These are phyloP conservation scores for Nitzschia putrida DNA, from an alignment of 108 stramenopile genomes.

Conservation along the genomic window DNA sequence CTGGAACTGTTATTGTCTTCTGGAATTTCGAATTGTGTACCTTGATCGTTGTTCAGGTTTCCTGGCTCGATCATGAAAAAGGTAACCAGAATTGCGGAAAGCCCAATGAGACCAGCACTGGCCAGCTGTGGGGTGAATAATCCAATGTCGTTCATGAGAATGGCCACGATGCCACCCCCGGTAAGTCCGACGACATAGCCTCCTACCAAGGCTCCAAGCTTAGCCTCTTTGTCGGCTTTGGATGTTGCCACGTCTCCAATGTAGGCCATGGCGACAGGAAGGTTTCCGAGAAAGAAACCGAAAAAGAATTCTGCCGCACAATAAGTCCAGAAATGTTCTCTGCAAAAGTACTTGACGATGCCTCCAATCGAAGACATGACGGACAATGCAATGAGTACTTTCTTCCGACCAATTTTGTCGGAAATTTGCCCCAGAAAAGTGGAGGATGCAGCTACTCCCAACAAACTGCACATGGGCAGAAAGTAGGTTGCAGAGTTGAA, in stretches of 20 bases:
- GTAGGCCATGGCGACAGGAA: conserved; percentile 61
- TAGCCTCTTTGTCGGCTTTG: conserved; percentile 38
- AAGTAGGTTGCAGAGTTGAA: conserved; percentile 61
- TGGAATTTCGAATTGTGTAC: conserved; percentile 7
- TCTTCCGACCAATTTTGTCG: conserved; percentile 46
- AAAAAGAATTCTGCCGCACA: conserved; percentile 38
- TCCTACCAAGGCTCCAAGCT: conserved; percentile 46
- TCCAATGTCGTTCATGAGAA: conserved; percentile 44
- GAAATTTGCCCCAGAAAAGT: conserved; percentile 35
- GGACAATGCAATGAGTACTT: conserved; percentile 22
- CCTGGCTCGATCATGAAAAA: conserved; percentile 47
- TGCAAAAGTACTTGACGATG: conserved; percentile 42
- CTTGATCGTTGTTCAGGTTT: conserved; percentile 15
- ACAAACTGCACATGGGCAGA: conserved; percentile 43
- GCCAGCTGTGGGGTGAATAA: conserved; percentile 49
- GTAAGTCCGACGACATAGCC: conserved; percentile 44
- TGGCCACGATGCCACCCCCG: conserved; percentile 59
- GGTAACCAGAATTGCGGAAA: conserved; percentile 22
- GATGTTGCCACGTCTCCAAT: conserved; percentile 41
- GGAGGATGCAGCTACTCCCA: conserved; percentile 53
- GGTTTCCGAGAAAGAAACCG: conserved; percentile 45
- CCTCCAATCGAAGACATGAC: conserved; percentile 31
- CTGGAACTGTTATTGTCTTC: conserved; percentile 31
- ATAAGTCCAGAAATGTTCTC: conserved; percentile 47
- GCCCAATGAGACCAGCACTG: conserved; percentile 34